phyloP scores from a whole-genome alignment of 768 basidiomycete genomes.

The Rhodosporidiobolus sp. region DNA sequence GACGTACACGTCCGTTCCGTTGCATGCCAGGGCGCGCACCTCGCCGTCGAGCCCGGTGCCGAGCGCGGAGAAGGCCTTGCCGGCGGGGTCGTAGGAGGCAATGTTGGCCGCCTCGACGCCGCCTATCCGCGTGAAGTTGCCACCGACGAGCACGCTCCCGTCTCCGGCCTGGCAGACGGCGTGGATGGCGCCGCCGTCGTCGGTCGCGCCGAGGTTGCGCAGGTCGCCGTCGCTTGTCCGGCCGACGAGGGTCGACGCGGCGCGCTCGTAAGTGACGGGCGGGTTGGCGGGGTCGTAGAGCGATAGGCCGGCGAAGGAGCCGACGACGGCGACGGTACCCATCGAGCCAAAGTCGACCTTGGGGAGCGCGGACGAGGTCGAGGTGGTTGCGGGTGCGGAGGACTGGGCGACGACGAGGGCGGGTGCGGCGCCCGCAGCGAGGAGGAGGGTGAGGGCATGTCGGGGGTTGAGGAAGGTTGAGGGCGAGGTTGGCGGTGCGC shows the following conservation, averaged over 20 bases:
- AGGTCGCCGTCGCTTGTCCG: slow-evolving; percentile 62
- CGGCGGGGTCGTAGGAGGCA: slow-evolving; percentile 62
- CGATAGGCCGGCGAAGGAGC: slow-evolving; percentile 82
- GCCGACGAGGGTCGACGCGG: slow-evolving; percentile 52
- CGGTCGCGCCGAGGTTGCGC: slow-evolving; percentile 69
- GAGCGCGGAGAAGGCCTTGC: slow-evolving; percentile 61
- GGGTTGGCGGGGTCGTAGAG: slow-evolving; percentile 68
- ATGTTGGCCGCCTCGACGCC: slow-evolving; percentile 65
- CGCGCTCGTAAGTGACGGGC: slow-evolving; percentile 57
- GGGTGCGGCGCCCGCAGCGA: neutral
- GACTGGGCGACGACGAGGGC: neutral
- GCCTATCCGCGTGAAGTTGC: slow-evolving; percentile 72
- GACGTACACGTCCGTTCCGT: slow-evolving; percentile 46
- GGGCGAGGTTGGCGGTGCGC: neutral
- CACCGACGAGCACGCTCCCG: slow-evolving; percentile 61
- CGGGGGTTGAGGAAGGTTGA: neutral
- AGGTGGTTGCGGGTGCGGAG: neutral
- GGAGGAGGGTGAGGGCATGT: slow-evolving; percentile 3
- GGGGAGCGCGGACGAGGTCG: slow-evolving; percentile 16
- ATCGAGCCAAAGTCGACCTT: slow-evolving; percentile 69
- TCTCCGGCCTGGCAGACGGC: slow-evolving; percentile 59
- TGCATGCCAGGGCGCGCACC: slow-evolving; percentile 31
- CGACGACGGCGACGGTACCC: slow-evolving; percentile 85
- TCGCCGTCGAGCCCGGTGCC: slow-evolving; percentile 69
- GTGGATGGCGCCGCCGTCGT: slow-evolving; percentile 70